Evolutionary conservation across 2,329 filamentous ascomycete species (phyloP).

Genomic region (Grosmannia huntii): DNA sequence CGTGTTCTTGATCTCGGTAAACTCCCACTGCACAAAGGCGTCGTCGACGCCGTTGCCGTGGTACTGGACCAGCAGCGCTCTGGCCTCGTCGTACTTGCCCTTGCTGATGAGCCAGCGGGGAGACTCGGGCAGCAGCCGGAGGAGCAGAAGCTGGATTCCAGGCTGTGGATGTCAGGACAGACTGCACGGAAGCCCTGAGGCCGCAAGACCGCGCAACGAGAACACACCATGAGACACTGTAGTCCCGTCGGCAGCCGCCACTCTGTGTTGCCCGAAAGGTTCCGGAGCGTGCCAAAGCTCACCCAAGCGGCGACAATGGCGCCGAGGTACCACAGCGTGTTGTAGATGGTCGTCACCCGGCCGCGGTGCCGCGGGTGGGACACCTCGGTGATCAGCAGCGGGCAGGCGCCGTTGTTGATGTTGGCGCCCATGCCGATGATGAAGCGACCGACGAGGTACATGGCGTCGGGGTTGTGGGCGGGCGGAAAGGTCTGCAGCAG

Average conservation of each 20-base stretch:
- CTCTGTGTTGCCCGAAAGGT: conserved; percentile 12
- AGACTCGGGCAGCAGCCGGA: conserved; percentile 15
- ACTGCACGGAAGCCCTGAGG: neutral
- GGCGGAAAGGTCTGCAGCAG: conserved; percentile 52
- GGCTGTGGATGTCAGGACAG: neutral
- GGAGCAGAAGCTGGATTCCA: conserved; percentile 9
- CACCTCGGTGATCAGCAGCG: conserved; percentile 36
- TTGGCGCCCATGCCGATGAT: conserved; percentile 53
- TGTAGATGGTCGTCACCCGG: conserved; percentile 60
- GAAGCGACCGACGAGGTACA: conserved; percentile 57
- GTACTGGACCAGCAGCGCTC: conserved; percentile 8
- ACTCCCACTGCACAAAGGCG: conserved; percentile 9
- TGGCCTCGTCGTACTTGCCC: conserved; percentile 9
- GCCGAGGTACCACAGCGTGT: conserved; percentile 73
- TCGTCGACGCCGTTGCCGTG: conserved; percentile 10
- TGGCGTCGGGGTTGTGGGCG: conserved; percentile 36
- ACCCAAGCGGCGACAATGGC: conserved; percentile 62
- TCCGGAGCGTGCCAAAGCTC: conserved; percentile 42
- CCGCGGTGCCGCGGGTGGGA: conserved; percentile 69
- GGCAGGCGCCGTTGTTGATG: conserved; percentile 22
- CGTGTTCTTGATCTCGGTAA: conserved; percentile 10
- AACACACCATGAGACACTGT: neutral
- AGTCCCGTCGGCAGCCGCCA: conserved; percentile 19
- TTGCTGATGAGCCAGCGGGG: conserved; percentile 17
- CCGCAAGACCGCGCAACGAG: too few relatives aligned